Percentiles rank a stretch among this genome's conserved stretches.
phyloP scores from a whole-genome alignment of 495 filamentous ascomycete species.

The Aspergillus saccharolyticus region DNA sequence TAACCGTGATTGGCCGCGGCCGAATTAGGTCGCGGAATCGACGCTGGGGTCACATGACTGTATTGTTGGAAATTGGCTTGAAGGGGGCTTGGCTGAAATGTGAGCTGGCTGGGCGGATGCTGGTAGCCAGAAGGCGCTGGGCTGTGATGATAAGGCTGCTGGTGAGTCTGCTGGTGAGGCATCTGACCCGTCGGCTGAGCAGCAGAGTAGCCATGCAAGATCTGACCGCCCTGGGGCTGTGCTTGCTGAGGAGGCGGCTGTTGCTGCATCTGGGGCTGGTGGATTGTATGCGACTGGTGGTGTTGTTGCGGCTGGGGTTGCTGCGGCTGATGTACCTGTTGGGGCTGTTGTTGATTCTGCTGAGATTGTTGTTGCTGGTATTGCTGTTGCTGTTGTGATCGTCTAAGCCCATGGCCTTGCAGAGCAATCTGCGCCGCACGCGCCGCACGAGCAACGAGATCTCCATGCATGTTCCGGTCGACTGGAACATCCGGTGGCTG shows the following conservation, averaged over 20 bases:
- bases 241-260: slow-evolving; percentile 21
- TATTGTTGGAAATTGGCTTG: slow-evolving; percentile 45
- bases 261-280: slow-evolving; percentile 17
- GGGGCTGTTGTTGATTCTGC: slow-evolving; percentile 29
- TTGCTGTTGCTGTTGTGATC: slow-evolving; percentile 40
- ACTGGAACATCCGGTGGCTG: slow-evolving; percentile 38
- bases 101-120: slow-evolving; percentile 30
- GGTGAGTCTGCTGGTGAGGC: slow-evolving; percentile 28
- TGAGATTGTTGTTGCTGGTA: slow-evolving; percentile 25
- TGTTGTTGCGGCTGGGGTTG: slow-evolving; percentile 17
- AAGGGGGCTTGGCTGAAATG: slow-evolving; percentile 39
- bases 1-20: slow-evolving; percentile 41
- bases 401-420: slow-evolving; percentile 42
- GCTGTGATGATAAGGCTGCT: slow-evolving; percentile 38
- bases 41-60: slow-evolving; percentile 34
- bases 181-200: slow-evolving; percentile 22
- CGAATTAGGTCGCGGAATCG: slow-evolving; percentile 31
- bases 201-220: slow-evolving; percentile 17
- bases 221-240: slow-evolving; percentile 22
- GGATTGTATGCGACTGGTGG: slow-evolving; percentile 15
- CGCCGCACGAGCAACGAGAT: slow-evolving; percentile 49
- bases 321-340: slow-evolving; percentile 23
- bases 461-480: slow-evolving; percentile 45
- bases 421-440: slow-evolving; percentile 52
- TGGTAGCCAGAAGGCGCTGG: slow-evolving; percentile 39